phyloP scores from a whole-genome alignment of 2,329 filamentous ascomycete genomes.

The Sphaerostilbella broomeana region DNA sequence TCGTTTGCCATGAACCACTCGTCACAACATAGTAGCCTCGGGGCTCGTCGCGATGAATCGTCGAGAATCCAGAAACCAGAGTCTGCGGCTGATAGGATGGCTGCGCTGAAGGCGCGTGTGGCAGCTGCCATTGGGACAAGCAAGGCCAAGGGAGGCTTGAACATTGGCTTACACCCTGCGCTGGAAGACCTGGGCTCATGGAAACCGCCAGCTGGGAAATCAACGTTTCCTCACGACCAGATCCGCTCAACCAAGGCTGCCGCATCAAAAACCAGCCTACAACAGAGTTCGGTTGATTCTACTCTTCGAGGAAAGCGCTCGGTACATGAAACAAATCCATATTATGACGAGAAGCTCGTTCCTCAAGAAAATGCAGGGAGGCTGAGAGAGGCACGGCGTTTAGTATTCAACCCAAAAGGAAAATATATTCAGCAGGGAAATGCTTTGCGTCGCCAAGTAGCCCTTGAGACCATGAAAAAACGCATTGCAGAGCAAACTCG shows the following conservation, averaged over 20 bases:
- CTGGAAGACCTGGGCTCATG: conserved; percentile 52
- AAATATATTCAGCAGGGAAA: conserved; percentile 96
- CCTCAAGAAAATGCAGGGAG: conserved; percentile 51
- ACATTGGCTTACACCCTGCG: conserved; percentile 71
- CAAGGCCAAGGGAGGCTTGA: conserved; percentile 60
- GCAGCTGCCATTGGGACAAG: conserved; percentile 62
- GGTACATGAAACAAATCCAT: conserved; percentile 55
- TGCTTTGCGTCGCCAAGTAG: conserved; percentile 78
- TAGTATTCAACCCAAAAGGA: conserved; percentile 90
- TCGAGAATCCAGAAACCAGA: conserved; percentile 51
- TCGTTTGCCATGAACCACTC: conserved; percentile 54
- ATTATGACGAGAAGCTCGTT: conserved; percentile 67
- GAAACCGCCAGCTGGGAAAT: conserved; percentile 37
- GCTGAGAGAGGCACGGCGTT: conserved; percentile 62
- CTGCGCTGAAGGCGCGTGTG: conserved; percentile 72
- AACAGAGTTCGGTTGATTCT: background rate
- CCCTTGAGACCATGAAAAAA: conserved; percentile 90
- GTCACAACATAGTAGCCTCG: conserved; percentile 45
- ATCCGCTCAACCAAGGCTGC: conserved; percentile 9
- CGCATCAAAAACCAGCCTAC: background rate
- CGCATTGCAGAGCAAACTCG: conserved; percentile 80
- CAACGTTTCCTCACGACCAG: conserved; percentile 19
- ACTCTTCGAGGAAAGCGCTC: conserved; percentile 13
- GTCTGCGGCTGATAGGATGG: conserved; percentile 59
- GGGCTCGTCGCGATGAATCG: conserved; percentile 47